phyloP scores from a whole-genome alignment of 306 rosid genomes.

The Astragalus membranaceus region DNA sequence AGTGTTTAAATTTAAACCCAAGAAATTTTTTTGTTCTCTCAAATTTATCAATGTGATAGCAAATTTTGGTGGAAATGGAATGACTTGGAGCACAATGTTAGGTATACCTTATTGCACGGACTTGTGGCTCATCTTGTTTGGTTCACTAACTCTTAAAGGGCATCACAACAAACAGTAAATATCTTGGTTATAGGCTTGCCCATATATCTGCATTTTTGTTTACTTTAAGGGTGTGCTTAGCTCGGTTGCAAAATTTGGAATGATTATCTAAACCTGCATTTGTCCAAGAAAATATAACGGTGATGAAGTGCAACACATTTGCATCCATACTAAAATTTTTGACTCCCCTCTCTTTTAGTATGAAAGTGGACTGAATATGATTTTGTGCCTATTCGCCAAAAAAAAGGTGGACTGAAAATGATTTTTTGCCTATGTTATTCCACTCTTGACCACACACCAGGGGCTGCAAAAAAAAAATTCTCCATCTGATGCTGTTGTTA shows the following conservation, averaged over 20 bases:
- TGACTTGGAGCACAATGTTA: not conserved
- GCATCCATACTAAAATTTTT: not conserved
- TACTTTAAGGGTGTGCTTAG: conserved; percentile 6
- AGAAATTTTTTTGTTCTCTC: conserved; percentile 10
- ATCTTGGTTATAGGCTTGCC: not conserved
- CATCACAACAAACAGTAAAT: not conserved
- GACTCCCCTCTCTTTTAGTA: conserved; percentile 10
- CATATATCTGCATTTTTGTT: not conserved
- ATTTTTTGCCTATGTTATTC: not conserved
- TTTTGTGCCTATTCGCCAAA: not conserved
- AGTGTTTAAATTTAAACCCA: not conserved
- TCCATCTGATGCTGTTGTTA: conserved; percentile 1
- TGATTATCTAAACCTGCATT: not conserved
- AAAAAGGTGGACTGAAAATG: not conserved
- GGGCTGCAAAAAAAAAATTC: not conserved
- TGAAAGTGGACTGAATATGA: not conserved
- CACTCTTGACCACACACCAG: not conserved
- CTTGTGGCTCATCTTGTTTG: conserved; percentile 12
- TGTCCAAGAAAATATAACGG: not conserved
- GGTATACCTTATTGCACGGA: not conserved
- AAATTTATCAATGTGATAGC: not conserved
- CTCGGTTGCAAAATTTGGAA: not conserved
- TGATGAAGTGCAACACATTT: not conserved
- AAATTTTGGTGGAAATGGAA: conserved; percentile 7
- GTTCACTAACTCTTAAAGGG: not conserved